Percentiles rank a stretch among this genome's conserved stretches.
Conservation (phyloP, 441 rosid genomes). For the Adansonia gregorii region DNA sequence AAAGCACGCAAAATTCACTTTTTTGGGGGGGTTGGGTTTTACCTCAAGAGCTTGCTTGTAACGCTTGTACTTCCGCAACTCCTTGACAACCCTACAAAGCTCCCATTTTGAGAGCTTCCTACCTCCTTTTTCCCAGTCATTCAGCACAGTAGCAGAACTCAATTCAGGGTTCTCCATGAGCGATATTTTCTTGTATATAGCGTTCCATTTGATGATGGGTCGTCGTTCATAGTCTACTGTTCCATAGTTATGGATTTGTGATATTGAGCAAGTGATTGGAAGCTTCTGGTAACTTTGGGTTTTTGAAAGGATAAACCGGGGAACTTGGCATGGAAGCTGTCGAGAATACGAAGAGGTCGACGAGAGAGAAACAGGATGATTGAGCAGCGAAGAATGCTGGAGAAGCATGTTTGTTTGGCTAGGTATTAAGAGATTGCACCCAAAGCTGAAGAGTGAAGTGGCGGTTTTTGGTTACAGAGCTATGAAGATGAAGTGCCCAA, state of each 20-base stretch:
- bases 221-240: constrained; percentile 79
- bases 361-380: constrained; percentile 49
- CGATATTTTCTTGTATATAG: constrained; percentile 70
- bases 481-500: too few species aligned
- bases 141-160: constrained; percentile 70
- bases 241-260: constrained; percentile 75
- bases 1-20: not conserved
- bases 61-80: constrained; percentile 85
- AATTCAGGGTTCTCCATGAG: constrained; percentile 80
- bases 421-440: constrained; percentile 2
- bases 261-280: constrained; percentile 58
- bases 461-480: not conserved
- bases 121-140: constrained; percentile 68
- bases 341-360: constrained; percentile 48
- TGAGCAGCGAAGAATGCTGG: constrained; percentile 49
- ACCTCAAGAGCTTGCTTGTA: constrained; percentile 87
- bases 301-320: constrained; percentile 31
- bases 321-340: constrained; percentile 34
- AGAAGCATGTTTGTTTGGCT: constrained; percentile 46
- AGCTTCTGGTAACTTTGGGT: constrained; percentile 35
- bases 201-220: constrained; percentile 78
- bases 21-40: not conserved
- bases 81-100: constrained; percentile 90
- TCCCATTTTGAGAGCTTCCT: constrained; percentile 87
- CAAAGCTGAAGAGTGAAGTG: not conserved